A percentile compares a stretch with the other conserved stretches of the same genome.
Conservation (phyloP, 495 filamentous ascomycete genomes). For the Lasiosphaeria ovina region DNA sequence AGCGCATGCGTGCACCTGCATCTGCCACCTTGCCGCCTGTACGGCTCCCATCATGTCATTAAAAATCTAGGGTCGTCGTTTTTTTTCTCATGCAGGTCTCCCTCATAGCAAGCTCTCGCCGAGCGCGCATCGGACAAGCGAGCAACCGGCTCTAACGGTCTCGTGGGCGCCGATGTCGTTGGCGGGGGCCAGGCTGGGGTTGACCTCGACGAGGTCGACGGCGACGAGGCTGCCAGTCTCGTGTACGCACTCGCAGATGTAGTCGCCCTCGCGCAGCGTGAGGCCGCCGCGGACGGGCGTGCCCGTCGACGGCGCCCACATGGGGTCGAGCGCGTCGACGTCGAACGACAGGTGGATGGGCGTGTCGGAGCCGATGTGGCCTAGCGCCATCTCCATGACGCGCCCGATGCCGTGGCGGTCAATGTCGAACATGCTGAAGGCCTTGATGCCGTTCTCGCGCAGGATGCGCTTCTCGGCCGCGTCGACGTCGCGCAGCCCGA, state of each 20-base stretch:
- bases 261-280: conserved; percentile 94
- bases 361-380: conserved; percentile 87
- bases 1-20: neutral
- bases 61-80: neutral
- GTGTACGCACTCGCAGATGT: conserved; percentile 94
- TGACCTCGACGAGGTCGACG: conserved; percentile 95
- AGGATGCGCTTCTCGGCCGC: conserved; percentile 86
- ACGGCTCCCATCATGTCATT: neutral
- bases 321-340: conserved; percentile 92
- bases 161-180: conserved; percentile 69
- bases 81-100: neutral
- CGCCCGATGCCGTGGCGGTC: conserved; percentile 92
- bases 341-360: conserved; percentile 98
- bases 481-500: conserved; percentile 92
- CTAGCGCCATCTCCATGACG: conserved; percentile 96
- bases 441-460: conserved; percentile 83
- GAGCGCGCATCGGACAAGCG: conserved; percentile 83
- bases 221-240: conserved; percentile 88
- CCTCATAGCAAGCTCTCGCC: conserved; percentile 80
- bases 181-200: conserved; percentile 72
- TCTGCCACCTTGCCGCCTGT: neutral
- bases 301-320: conserved; percentile 93
- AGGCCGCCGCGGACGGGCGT: conserved; percentile 94
- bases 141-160: conserved; percentile 87
- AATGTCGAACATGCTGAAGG: conserved; percentile 98